Evolutionary conservation across 352 stramenopile genomes (phyloP).

Genomic region (Globisporangium yorkense): DNA sequence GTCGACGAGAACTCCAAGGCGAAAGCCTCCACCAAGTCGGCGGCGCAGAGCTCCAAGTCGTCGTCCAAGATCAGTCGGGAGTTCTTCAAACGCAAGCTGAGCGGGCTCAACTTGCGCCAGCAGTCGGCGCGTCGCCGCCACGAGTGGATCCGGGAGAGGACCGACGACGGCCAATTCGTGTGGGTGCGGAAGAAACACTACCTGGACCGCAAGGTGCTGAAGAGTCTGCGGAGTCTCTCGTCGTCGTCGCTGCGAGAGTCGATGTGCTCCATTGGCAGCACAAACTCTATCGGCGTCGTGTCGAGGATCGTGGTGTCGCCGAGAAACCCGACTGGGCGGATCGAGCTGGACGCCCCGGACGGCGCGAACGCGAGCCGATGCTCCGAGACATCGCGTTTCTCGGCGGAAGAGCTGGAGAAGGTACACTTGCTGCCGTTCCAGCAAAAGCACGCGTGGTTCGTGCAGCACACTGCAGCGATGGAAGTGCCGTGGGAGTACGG

Average conservation of each 20-base stretch:
- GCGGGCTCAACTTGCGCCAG: constrained; percentile 67
- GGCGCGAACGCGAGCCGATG: constrained; percentile 47
- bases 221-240: constrained; percentile 39
- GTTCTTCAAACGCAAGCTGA: constrained; percentile 76
- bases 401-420: constrained; percentile 65
- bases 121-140: constrained; percentile 79
- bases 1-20: constrained; percentile 56
- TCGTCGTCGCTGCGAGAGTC: constrained; percentile 67
- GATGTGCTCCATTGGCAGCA: constrained; percentile 53
- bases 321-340: constrained; percentile 61
- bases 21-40: constrained; percentile 11
- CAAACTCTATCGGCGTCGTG: constrained; percentile 65
- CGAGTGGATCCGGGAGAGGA: constrained; percentile 75
- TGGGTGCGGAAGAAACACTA: constrained; percentile 80
- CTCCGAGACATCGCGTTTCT: constrained; percentile 59
- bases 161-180: constrained; percentile 73
- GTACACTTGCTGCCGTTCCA: constrained; percentile 70
- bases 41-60: constrained; percentile 12
- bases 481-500: constrained; percentile 85
- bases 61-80: constrained; percentile 47
- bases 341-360: constrained; percentile 69
- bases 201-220: constrained; percentile 67
- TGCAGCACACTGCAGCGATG: constrained; percentile 79
- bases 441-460: constrained; percentile 87
- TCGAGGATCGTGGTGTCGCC: constrained; percentile 71